Evolutionary conservation across 2,329 filamentous ascomycete genomes (phyloP).

Genomic region (Triangularia verruculosa): DNA sequence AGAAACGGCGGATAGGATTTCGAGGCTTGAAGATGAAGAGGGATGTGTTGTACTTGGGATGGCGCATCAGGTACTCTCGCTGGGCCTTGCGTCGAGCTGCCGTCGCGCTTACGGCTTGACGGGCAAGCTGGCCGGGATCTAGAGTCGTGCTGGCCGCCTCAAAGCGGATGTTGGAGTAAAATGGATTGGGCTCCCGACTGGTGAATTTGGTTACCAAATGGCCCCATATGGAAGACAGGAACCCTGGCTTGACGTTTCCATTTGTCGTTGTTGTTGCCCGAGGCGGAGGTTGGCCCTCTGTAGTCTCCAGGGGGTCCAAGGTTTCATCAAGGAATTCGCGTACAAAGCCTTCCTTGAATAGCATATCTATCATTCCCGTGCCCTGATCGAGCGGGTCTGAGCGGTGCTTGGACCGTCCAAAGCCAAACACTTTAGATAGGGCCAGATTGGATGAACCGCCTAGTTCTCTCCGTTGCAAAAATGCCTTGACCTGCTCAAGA

Average conservation of each 20-base stretch:
- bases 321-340: slow-evolving; percentile 87
- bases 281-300: slow-evolving; percentile 36
- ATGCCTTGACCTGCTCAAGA: slow-evolving; percentile 91
- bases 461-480: slow-evolving; percentile 86
- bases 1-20: slow-evolving; percentile 76
- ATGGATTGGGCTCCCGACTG: slow-evolving; percentile 83
- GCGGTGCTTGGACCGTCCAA: slow-evolving; percentile 56
- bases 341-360: slow-evolving; percentile 93
- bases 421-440: slow-evolving; percentile 66
- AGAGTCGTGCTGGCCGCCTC: slow-evolving; percentile 72
- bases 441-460: slow-evolving; percentile 73
- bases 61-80: slow-evolving; percentile 79
- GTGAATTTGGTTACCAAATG: slow-evolving; percentile 55
- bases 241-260: slow-evolving; percentile 52
- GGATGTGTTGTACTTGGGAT: slow-evolving; percentile 90
- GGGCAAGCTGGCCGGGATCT: slow-evolving; percentile 84
- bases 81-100: slow-evolving; percentile 83
- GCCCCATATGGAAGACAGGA: slow-evolving; percentile 60
- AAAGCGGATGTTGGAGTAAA: slow-evolving; percentile 75
- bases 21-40: slow-evolving; percentile 80
- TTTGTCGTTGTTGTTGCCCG: slow-evolving; percentile 33
- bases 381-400: slow-evolving; percentile 90
- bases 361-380: slow-evolving; percentile 88
- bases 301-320: slow-evolving; percentile 41
- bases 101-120: slow-evolving; percentile 81